Evolutionary conservation across 139 green algal genomes (phyloP).

Genomic region (Chlamydomonas eustigma): DNA sequence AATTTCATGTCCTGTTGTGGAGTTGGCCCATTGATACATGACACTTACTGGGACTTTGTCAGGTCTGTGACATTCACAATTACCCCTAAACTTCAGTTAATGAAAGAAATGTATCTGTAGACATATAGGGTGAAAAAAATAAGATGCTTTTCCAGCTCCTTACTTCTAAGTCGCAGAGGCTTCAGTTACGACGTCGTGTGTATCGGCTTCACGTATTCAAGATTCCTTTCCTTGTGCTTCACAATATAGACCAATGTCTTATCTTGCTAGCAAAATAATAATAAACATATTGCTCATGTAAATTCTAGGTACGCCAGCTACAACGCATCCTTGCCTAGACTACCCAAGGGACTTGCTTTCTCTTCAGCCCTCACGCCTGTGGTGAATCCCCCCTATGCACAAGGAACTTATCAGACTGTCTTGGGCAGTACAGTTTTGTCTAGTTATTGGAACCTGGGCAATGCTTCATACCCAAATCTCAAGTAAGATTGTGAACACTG

Average conservation of each 20-base stretch:
- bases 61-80: background rate
- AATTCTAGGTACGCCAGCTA: background rate
- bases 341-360: background rate
- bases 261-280: no score
- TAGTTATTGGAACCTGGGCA: background rate
- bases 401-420: background rate
- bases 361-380: background rate
- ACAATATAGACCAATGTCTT: no score
- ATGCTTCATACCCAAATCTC: background rate
- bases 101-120: no score
- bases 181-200: no score
- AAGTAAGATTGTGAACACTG: no score
- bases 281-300: no score
- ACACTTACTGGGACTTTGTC: background rate
- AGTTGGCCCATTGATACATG: background rate
- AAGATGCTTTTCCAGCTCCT: no score
- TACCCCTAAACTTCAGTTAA: no score
- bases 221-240: no score
- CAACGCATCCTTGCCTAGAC: background rate
- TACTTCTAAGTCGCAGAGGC: no score
- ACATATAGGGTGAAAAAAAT: no score
- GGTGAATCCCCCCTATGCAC: background rate
- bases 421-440: background rate
- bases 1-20: background rate
- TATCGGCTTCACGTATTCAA: no score